Base-by-base conservation (phyloP, 139 green algal species). In the Volvox africanus region DNA sequence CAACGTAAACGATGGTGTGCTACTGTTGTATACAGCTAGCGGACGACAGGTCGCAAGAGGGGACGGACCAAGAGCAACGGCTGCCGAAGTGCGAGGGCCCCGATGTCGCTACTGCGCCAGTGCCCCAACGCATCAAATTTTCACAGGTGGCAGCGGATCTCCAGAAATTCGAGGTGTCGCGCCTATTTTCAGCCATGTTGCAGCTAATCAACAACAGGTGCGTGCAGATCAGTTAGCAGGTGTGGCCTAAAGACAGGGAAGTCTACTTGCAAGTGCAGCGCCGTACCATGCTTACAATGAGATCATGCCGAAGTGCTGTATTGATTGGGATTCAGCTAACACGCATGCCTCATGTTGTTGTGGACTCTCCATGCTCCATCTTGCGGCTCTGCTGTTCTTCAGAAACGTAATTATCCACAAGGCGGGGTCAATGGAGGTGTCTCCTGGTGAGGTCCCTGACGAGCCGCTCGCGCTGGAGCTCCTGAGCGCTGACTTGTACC, bases 121-220 rank as follows among this genome's bases (percentile, higher is more conserved):
- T 55, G 44, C 44, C 5, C 44, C 44, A 55, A 55, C 32, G 30
- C 28, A 77, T 88, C 33, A 30, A 12, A 61, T 93, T 93, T 32
- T n/a, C 22, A 1, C 26, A 3, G 9, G 65, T 94, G 33, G 76
- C 88, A 11, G 9, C 11, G 13, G 3, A 87, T 20, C 37, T 83
- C 30, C 16, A 75, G 61, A 91, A 88, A 65, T 93, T 87, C 61
- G 94, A 96, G 91, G 92, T 96, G 78, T 94, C 90, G 16, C 91
- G 94, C 61, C 75, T 92, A 37, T 96, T 96, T 92, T 92, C 93
- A 0, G 94, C 94, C 33, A 95, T 96, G 93, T 92, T 96, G 92
- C 94, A 96, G 84, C 93, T 96, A 80, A 94, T 96, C 69, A 96
- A 96, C 89, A 96, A 96, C 93, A 92, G 93, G 92, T 92, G 62